phyloP scores from a whole-genome alignment of 2,329 filamentous ascomycete genomes.

The Elsinoe fawcettii region DNA sequence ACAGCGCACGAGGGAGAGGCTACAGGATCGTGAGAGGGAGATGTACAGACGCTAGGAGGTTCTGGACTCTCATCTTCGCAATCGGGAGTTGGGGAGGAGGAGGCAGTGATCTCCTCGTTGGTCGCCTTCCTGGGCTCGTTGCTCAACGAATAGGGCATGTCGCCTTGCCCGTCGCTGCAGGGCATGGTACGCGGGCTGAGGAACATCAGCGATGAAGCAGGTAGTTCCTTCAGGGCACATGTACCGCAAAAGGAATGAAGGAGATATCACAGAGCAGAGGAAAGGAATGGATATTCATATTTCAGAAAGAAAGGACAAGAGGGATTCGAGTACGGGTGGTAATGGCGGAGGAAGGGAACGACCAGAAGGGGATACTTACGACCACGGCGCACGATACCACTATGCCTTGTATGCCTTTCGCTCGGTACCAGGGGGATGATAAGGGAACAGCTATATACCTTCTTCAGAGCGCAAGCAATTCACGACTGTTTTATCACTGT shows the following conservation, averaged over 20 bases:
- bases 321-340: neutral
- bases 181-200: too few relatives aligned
- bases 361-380: neutral
- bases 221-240: too few relatives aligned
- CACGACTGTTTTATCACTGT: neutral
- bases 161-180: too few relatives aligned
- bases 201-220: too few relatives aligned
- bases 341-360: neutral
- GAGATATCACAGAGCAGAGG: too few relatives aligned
- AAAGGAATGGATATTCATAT: too few relatives aligned
- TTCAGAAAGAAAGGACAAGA: neutral
- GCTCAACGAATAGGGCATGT: too few relatives aligned
- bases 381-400: neutral
- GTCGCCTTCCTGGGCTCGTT: too few relatives aligned
- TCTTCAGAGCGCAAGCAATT: neutral
- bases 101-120: neutral
- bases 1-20: slow-evolving; percentile 24
- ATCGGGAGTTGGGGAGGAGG: neutral
- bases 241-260: too few relatives aligned
- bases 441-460: neutral
- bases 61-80: neutral
- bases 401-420: neutral
- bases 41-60: slow-evolving; percentile 24
- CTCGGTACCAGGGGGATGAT: neutral
- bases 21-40: slow-evolving; percentile 32